A percentile compares a stretch with the other conserved stretches of the same genome.
These are phyloP conservation scores for Pythium insidiosum DNA, from an alignment of 352 stramenopile genomes.

Conservation along the genomic window DNA sequence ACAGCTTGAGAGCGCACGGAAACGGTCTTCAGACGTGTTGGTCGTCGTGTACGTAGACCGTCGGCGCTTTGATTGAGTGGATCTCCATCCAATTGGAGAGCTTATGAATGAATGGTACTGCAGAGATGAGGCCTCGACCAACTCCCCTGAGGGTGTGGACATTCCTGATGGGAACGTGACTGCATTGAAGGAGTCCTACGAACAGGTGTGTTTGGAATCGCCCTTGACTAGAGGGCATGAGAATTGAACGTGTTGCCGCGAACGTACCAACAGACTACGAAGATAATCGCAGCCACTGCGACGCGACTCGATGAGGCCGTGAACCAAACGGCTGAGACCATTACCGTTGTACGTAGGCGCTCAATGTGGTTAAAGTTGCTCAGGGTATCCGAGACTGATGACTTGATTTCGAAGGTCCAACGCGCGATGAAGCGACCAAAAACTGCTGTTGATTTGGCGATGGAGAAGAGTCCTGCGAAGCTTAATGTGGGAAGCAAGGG, in stretches of 20 bases:
- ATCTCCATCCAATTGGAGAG: background rate
- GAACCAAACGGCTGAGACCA: conserved; percentile 55
- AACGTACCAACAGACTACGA: conserved; percentile 28
- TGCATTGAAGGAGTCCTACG: conserved; percentile 37
- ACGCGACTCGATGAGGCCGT: conserved; percentile 46
- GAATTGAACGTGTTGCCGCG: background rate
- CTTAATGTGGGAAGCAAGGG: conserved; percentile 10
- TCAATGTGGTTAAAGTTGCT: background rate
- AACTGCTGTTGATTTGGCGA: conserved; percentile 57
- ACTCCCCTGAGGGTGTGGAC: conserved; percentile 21
- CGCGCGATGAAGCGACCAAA: conserved; percentile 71
- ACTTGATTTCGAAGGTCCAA: conserved; percentile 29
- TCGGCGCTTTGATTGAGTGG: background rate
- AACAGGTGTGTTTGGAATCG: conserved; percentile 36
- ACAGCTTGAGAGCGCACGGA: conserved; percentile 44
- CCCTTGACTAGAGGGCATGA: background rate
- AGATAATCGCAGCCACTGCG: conserved; percentile 41
- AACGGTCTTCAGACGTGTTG: conserved; percentile 41
- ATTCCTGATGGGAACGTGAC: conserved; percentile 34
- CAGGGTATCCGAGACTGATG: background rate
- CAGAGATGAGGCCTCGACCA: background rate
- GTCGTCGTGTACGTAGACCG: conserved; percentile 22
- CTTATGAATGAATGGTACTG: background rate
- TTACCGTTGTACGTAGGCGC: conserved; percentile 39
- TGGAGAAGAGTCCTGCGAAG: conserved; percentile 66